Percentiles rank a stretch among this genome's conserved stretches.
phyloP scores from a whole-genome alignment of 306 rosid species.

The Fragaria vesca region DNA sequence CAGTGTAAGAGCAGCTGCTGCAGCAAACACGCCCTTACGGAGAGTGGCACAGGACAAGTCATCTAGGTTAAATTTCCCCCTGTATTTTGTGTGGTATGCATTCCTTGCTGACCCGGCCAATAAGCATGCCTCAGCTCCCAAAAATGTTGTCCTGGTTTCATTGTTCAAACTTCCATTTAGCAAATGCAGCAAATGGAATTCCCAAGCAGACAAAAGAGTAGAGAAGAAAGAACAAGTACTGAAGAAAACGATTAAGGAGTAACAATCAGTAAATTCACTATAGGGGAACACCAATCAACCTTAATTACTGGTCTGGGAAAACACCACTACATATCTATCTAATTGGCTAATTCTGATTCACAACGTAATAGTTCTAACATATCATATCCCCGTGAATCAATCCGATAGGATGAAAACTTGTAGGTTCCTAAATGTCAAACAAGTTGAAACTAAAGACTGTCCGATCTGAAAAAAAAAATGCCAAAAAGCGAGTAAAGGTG shows the following conservation, averaged over 20 bases:
- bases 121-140: slow-evolving; percentile 91
- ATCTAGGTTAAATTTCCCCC: slow-evolving; percentile 28
- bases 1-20: slow-evolving; percentile 82
- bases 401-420: neutral
- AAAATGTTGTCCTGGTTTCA: slow-evolving; percentile 62
- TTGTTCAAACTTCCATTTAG: slow-evolving; percentile 8
- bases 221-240: neutral
- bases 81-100: slow-evolving; percentile 89
- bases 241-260: neutral
- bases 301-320: neutral
- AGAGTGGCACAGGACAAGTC: slow-evolving; percentile 77
- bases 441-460: neutral
- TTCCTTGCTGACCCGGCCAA: slow-evolving; percentile 95
- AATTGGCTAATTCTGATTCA: neutral
- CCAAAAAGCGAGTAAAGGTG: slow-evolving; percentile 11
- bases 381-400: neutral
- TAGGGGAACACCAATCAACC: neutral
- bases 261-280: neutral
- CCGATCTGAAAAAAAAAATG: neutral
- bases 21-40: slow-evolving; percentile 96
- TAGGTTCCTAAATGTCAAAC: neutral
- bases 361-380: neutral
- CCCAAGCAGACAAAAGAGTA: neutral
- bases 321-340: neutral
- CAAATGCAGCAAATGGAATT: slow-evolving; percentile 5